These are phyloP conservation scores for Chrysoporthe cubensis DNA, from an alignment of 2,329 filamentous ascomycete species.

Conservation along the genomic window DNA sequence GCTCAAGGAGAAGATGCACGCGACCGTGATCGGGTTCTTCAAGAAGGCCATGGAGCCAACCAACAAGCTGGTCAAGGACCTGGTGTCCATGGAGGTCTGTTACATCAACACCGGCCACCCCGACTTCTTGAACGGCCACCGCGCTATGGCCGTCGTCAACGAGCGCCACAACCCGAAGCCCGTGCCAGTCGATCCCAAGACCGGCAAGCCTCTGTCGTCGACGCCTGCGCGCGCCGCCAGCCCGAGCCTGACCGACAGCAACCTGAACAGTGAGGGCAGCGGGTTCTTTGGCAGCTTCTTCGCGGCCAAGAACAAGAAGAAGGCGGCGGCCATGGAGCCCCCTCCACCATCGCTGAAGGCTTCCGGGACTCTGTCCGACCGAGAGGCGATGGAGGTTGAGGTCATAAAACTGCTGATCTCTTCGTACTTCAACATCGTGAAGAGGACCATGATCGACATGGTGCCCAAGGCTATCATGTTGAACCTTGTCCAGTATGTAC, in stretches of 20 bases:
- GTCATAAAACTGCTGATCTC: slow-evolving; percentile 97
- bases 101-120: slow-evolving; percentile 99
- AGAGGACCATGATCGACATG: slow-evolving; percentile 99
- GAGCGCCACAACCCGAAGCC: slow-evolving; percentile 90
- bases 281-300: slow-evolving; percentile 99
- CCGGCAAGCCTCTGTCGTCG: slow-evolving; percentile 84
- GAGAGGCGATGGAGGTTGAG: slow-evolving; percentile 94
- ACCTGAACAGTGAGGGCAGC: slow-evolving; percentile 55
- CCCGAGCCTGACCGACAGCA: slow-evolving; percentile 65
- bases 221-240: slow-evolving; percentile 75
- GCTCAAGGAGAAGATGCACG: slow-evolving; percentile 96
- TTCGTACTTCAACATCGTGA: slow-evolving; percentile 98
- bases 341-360: slow-evolving; percentile 93
- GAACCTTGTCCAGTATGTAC: slow-evolving; percentile 85
- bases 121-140: slow-evolving; percentile 95
- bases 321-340: slow-evolving; percentile 99
- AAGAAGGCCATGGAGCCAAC: slow-evolving; percentile 98
- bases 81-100: slow-evolving; percentile 93
- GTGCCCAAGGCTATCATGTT: slow-evolving; percentile 99
- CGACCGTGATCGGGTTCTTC: slow-evolving; percentile 91
- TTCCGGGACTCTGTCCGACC: slow-evolving; percentile 89
- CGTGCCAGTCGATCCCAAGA: slow-evolving; percentile 96
- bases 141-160: slow-evolving; percentile 94
- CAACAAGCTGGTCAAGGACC: slow-evolving; percentile 92
- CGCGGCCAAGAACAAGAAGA: slow-evolving; percentile 99